A percentile compares a stretch with the other conserved stretches of the same genome.
phyloP scores from a whole-genome alignment of 2,329 filamentous ascomycete genomes.

The Cladosporium sp. region DNA sequence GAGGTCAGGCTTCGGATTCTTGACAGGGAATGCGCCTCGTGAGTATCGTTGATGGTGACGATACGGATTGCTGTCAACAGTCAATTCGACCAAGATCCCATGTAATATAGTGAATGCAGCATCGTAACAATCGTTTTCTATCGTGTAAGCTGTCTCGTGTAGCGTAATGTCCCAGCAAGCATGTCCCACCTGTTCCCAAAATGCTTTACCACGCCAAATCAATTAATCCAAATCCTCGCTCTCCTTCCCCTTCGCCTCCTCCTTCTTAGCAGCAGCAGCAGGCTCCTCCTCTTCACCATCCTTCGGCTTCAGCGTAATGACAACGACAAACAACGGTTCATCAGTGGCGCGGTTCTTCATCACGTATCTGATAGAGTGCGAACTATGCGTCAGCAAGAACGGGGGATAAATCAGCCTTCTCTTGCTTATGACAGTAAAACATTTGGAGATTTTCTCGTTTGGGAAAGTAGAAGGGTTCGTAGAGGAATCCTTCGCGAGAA shows the following conservation, averaged over 20 bases:
- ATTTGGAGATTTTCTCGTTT: not conserved
- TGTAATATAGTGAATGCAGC: no score
- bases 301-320: conserved; percentile 72
- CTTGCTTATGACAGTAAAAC: conserved; percentile 1
- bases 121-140: not conserved
- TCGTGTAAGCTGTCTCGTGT: not conserved
- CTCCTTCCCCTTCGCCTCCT: conserved; percentile 1
- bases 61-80: no score
- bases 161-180: not conserved
- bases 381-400: conserved; percentile 47
- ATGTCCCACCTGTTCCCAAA: no score
- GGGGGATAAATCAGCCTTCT: conserved; percentile 11
- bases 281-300: conserved; percentile 36
- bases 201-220: not conserved
- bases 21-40: no score
- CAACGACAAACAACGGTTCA: conserved; percentile 72
- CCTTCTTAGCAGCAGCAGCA: conserved; percentile 14
- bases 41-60: no score
- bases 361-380: conserved; percentile 85
- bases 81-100: no score
- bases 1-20: no score
- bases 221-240: conserved; percentile 2
- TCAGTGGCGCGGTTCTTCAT: conserved; percentile 74
- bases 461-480: not conserved
- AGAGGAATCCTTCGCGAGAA: not conserved